Base-by-base conservation (phyloP, 306 rosid species). In the Begonia loranthoides region DNA sequence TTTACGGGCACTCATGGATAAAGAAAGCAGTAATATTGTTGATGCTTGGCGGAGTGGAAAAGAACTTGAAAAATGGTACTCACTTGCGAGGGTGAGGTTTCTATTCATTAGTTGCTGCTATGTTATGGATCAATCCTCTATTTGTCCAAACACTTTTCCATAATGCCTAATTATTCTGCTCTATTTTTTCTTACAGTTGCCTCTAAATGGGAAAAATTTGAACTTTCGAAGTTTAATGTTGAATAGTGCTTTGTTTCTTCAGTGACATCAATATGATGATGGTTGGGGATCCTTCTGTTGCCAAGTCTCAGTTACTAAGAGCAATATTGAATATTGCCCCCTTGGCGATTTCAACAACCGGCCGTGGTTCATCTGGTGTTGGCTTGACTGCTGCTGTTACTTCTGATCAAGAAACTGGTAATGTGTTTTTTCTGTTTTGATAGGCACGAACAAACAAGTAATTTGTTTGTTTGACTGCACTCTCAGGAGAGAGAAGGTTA, bases 231-330 rank as follows among this genome's bases (percentile, higher is more conserved):
- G 38, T 55, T 39, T n/a, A 22, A 22, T n/a, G 13, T 39, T 15
- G 13, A 43, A 10, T 43, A n/a, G 3, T 4, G 58, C 28, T 54
- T 59, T 38, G 69, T 60, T 60, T 60, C 67, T 74, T 61, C 22
- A 92, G 99, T 55, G 99, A 92, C 78, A 83, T 92, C 51, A 90
- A 90, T 79, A 90, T 90, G 99, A 90, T 90, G 99, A 90, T 90
- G 99, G 99, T 90, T 59, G 99, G 99, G 34, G 96, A 90, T 75
- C 96, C 99, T 46, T 92, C 99, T 62, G 99, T 92, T 68, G 99
- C 99, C 28, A 92, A 92, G 79, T 92, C 99, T 69, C 99, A 92
- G 65, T 95, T 90, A 54, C 73, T 90, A 41, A 71, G 99, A 66
- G 95, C 95, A 65, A 90, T 90, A 57, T 76, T 90, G 79, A 90